Conservation (phyloP, 208 protist species). For the Leishmania arabica region DNA sequence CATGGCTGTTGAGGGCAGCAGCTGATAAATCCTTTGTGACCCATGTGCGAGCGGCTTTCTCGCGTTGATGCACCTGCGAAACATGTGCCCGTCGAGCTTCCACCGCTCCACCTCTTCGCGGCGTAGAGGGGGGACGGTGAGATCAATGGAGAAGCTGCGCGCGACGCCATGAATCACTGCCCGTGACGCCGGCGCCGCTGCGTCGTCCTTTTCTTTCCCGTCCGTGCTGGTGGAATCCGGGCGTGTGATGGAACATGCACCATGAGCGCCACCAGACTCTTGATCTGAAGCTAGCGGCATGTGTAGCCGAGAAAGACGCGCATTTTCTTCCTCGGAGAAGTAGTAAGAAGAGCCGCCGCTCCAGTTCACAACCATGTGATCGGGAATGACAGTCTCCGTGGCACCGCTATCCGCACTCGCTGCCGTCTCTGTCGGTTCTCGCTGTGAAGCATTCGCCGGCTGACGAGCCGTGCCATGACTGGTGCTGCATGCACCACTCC, state of each 20-base stretch:
- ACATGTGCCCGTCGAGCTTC: conserved; percentile 39
- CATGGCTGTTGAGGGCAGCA: conserved; percentile 47
- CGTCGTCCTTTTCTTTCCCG: background rate
- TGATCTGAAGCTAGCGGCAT: too few relatives aligned
- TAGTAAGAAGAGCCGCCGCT: conserved; percentile 9
- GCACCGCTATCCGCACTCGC: background rate
- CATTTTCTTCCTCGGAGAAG: conserved; percentile 13
- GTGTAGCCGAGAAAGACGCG: background rate
- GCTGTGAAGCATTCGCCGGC: background rate
- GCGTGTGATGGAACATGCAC: background rate
- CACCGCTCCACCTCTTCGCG: conserved; percentile 56
- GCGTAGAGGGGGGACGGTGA: conserved; percentile 44
- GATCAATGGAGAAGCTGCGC: conserved; percentile 18
- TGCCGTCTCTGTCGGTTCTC: background rate
- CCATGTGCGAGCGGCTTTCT: background rate
- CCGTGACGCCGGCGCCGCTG: background rate
- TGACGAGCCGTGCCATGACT: too few relatives aligned
- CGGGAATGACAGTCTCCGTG: background rate
- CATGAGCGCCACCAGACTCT: background rate
- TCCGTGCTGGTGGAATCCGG: background rate
- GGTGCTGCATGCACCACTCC: background rate
- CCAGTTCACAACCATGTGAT: conserved; percentile 6
- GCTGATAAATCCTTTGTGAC: background rate
- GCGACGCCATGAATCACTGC: background rate
- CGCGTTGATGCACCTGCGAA: conserved; percentile 6